Base-by-base conservation (phyloP, 1,139 yeast species). In the Geotrichum macrosporum region DNA sequence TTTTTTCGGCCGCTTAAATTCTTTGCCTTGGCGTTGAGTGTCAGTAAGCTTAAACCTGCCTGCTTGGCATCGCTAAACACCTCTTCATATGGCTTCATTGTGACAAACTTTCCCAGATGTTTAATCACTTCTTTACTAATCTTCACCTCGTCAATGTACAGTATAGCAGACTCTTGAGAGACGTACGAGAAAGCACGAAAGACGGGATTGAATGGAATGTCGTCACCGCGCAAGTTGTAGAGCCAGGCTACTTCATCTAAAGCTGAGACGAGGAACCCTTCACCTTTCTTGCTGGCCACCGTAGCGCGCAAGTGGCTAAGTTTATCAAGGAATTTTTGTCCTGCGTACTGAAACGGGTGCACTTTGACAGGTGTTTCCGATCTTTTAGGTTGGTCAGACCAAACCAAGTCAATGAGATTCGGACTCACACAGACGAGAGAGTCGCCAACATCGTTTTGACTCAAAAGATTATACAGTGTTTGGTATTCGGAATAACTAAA, bases 211-310 rank as follows among this genome's bases (percentile, higher is more conserved):
- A 72, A 94, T 34, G 80, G 84, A 55, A 92, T 86, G 63, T 85
- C 94, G 35, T 76, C 72, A 19, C 97, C 97, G 57, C 97, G 76
- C 56, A 92, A 71, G 61, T 92, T 92, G 61, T 88, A 76, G 48
- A 88, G 69, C 97, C 96, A 89, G 5, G 96, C 95, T 53, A 89
- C 77, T 60, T 92, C 96, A 67, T 92, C 98, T 51, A 87, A 69
- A 0, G 95, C 84, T 36, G 82, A 75, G 8, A 87, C 72, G 6
- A 85, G 76, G 53, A 86, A 63, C 1, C 70, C 72, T 26, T 60
- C 55, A 6, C 70, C 75, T 50, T 70, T 67, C 35, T 71, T 70
- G 24, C 71, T 65, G 31, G 68, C 67, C 43, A 79, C 65, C 12
- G 62, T 58, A n/a, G 65, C 60, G 27, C 74, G 66, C 20, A 83